Base-by-base conservation (phyloP, 306 rosid species). In the Mucuna pruriens region DNA sequence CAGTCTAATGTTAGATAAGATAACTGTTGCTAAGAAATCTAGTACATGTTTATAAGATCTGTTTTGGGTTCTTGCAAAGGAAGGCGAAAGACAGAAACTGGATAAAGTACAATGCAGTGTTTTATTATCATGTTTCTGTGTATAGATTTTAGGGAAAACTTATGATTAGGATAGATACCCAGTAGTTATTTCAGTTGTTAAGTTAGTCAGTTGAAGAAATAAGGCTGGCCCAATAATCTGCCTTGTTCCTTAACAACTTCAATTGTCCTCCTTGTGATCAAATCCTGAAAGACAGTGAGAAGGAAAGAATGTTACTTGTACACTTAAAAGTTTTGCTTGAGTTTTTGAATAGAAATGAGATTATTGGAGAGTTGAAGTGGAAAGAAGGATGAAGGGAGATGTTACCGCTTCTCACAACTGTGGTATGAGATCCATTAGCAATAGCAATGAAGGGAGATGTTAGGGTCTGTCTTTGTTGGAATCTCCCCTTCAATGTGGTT, bases 61-160 rank as follows among this genome's bases (percentile, higher is more conserved):
- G 63, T 63, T 83, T 60, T 67, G 25, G 29, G 67, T 45, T 82
- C 54, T 57, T 68, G 33, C 63, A 6, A 68, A 42, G 46, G 19
- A 36, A 82, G 16, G 64, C 66, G 6, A 31, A 60, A 17, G 46
- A 65, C 36, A 57, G n/a, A n/a, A n/a, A n/a, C n/a, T n/a, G n/a
- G n/a, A n/a, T n/a, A n/a, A 42, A 33, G 9, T n/a, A 8, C 16
- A 9, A 25, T 25, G 48, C 26, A 5, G 48, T n/a, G 67, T 57
- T 52, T 51, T 64, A 25, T 22, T 5, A 54, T 39, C 26, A 38
- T 11, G 17, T 51, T 5, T n/a, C 20, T 54, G n/a, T 36, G 65
- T 36, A 20, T 39, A 0, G 1, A 42, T 55, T 65, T 54, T 74
- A 9, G 15, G 46, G 64, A 19, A 6, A 12, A 46, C 0, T 17